These are phyloP conservation scores for Russula sp. DNA, from an alignment of 768 basidiomycete genomes.

Conservation along the genomic window DNA sequence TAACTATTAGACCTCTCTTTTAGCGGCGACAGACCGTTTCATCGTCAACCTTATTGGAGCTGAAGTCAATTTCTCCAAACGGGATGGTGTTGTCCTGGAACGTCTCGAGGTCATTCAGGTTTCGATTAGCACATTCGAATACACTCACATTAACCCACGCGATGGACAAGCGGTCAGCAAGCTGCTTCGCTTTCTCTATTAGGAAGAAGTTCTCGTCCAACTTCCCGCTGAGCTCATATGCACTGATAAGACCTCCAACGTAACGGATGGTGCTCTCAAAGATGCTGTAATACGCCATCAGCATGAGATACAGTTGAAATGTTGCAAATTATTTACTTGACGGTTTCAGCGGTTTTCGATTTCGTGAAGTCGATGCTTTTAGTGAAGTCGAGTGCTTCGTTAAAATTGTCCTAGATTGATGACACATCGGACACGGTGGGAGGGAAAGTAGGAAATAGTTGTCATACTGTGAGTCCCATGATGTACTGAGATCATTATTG, in stretches of 20 bases:
- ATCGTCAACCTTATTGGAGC: conserved; percentile 36
- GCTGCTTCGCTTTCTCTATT: conserved; percentile 58
- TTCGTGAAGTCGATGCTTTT: conserved; percentile 54
- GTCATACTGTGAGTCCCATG: conserved; percentile 53
- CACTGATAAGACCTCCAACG: conserved; percentile 61
- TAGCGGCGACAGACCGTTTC: conserved; percentile 35
- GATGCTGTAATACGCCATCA: conserved; percentile 42
- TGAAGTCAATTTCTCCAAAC: conserved; percentile 42
- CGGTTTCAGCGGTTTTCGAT: conserved; percentile 46
- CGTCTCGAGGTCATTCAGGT: background rate
- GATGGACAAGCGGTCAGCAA: conserved; percentile 60
- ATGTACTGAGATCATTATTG: conserved; percentile 50
- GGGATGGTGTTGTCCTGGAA: conserved; percentile 41
- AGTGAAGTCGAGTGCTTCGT: conserved; percentile 53
- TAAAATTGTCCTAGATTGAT: conserved; percentile 47
- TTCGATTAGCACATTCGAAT: background rate
- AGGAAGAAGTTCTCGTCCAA: conserved; percentile 43
- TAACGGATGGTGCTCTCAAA: conserved; percentile 80
- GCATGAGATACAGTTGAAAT: background rate
- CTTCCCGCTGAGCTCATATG: conserved; percentile 63
- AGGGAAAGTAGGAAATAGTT: background rate
- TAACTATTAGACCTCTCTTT: conserved; percentile 37
- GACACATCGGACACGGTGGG: background rate
- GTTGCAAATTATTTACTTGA: conserved; percentile 39
- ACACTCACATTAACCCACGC: conserved; percentile 56